Base-by-base conservation (phyloP, 306 rosid species). In the Cotoneaster glaucophyllus region DNA sequence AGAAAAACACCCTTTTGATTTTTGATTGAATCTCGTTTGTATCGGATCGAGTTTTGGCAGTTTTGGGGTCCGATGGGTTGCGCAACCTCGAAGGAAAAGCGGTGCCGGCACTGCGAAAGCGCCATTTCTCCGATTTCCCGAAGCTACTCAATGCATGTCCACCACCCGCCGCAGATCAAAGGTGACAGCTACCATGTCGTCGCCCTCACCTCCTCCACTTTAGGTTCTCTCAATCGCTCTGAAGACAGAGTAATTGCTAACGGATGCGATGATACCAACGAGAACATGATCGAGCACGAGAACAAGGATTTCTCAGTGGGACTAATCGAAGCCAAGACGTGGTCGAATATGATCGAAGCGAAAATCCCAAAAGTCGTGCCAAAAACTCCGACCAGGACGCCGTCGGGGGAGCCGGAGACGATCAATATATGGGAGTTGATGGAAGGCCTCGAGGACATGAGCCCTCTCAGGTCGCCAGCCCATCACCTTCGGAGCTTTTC, bases 381-480 rank as follows among this genome's bases (percentile, higher is more conserved):
- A 3, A 89, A 65, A 75, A 89, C 90, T 17, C 90, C 97, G 62
- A 77, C 56, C 68, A 71, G 84, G 80, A 88, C 93, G 45, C 93
- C 98, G 25, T 86, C 96, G 2, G 91, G 96, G 24, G 99, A 92
- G 85, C 87, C 92, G 9, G 99, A 95, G 84, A 86, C 85, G n/a
- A 95, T 95, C 83, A 86, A 96, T 71, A 73, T 85, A 26, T 92
- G 99, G 98, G 98, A 96, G 80, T 75, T 96, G 10, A 92, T 92
- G 99, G 99, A 88, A 84, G 99, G 99, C 2, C 97, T 96, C 24
- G 99, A 96, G 75, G 99, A 92, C 5, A 68, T 37, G 3, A 88
- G 89, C 56, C 96, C 99, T 48, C 77, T 84, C 19, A 73, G 90
- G 59, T 87, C 97, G 26, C 95, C 98, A 19, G 69, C 52, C 71